Conservation (phyloP, 73 alveolate species). For the Paramecium tetraurelia region DNA sequence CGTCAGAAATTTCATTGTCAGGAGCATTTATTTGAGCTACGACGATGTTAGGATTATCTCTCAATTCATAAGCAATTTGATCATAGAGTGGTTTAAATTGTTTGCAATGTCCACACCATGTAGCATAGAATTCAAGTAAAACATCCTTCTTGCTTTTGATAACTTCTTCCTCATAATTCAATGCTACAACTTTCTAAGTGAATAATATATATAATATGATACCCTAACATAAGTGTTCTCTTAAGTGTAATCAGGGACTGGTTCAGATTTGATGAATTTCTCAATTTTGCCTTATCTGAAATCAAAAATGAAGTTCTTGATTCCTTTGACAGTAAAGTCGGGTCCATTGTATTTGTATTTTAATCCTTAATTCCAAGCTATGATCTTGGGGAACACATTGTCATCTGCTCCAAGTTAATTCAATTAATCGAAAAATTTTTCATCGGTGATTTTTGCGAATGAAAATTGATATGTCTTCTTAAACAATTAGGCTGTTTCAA, state of each 20-base stretch:
- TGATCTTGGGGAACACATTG: conserved; percentile 7
- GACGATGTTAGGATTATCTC: background rate
- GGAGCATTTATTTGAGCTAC: conserved; percentile 46
- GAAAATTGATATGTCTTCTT: background rate
- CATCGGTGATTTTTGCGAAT: background rate
- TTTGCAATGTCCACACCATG: conserved; percentile 34
- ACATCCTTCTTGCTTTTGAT: background rate
- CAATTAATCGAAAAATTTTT: conserved; percentile 23
- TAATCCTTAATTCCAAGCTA: background rate
- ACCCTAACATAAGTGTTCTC: background rate
- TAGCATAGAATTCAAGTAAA: conserved; percentile 30
- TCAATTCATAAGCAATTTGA: conserved; percentile 28
- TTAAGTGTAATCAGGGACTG: background rate
- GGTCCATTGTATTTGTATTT: conserved; percentile 43
- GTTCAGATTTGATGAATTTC: conserved; percentile 6
- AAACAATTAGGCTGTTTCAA: background rate
- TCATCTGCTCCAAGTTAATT: conserved; percentile 37
- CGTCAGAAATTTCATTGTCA: background rate
- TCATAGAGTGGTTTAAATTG: conserved; percentile 15
- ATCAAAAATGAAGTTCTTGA: conserved; percentile 5
- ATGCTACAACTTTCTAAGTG: conserved; percentile 3
- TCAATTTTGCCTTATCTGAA: conserved; percentile 38
- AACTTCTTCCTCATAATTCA: conserved; percentile 28
- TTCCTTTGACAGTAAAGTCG: conserved; percentile 26
- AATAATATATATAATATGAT: background rate